phyloP scores from a whole-genome alignment of 2,329 filamentous ascomycete species.

The Pseudogymnoascus sp. region DNA sequence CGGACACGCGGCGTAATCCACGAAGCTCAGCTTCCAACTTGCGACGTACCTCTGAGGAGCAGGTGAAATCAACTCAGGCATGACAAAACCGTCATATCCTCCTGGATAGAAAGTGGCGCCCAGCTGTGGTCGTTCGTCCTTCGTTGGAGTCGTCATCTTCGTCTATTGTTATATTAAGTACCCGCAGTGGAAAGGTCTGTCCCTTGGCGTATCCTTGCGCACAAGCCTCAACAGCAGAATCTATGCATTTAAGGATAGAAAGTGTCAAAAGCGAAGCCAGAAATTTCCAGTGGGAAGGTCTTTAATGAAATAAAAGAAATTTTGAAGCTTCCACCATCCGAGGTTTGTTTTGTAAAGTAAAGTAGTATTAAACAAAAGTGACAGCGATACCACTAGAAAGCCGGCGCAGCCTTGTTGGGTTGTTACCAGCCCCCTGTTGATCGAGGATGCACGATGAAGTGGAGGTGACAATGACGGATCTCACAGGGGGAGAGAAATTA shows the following conservation, averaged over 20 bases:
- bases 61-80: slow-evolving; percentile 60
- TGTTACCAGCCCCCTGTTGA: not conserved
- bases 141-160: slow-evolving; percentile 4
- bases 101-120: slow-evolving; percentile 62
- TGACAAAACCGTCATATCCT: slow-evolving; percentile 58
- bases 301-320: not conserved
- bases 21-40: not conserved
- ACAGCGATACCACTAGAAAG: not conserved
- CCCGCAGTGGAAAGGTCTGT: not conserved
- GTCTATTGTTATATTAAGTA: slow-evolving; percentile 4
- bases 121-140: slow-evolving; percentile 28
- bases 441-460: not conserved
- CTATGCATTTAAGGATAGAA: not conserved
- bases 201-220: not conserved
- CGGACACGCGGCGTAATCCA: not conserved
- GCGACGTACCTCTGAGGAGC: slow-evolving; percentile 56
- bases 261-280: not conserved
- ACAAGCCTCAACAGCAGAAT: not conserved
- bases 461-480: not conserved
- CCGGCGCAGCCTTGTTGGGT: slow-evolving; percentile 1
- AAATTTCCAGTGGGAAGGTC: not conserved
- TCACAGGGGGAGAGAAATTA: slow-evolving; percentile 3
- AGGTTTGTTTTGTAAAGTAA: not conserved
- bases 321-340: not conserved
- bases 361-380: not conserved